Base-by-base conservation (phyloP, 169 alveolate species). In the Eimeria acervulina region DNA sequence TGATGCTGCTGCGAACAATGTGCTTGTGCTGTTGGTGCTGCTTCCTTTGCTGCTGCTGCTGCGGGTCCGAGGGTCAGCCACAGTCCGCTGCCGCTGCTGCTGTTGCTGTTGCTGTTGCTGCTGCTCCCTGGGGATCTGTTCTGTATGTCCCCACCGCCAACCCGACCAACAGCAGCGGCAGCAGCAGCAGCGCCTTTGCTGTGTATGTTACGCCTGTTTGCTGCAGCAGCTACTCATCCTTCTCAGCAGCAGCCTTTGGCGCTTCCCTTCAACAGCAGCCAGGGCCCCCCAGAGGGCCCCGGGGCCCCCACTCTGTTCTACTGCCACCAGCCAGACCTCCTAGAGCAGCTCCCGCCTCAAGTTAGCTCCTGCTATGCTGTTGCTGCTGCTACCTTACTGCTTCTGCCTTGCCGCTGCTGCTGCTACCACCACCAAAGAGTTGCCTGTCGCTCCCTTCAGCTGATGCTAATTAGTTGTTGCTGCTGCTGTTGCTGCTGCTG, bases 231-330 rank as follows among this genome's bases (percentile, higher is more conserved):
- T 3, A 33, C 91, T 10, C 44, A 23, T n/a, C 70, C 59, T 5
- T 7, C 90, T 74, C 87, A 74, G 90, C 90, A 80, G 90, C 90
- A 80, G 90, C 68, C 70, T 10, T 44, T 80, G 42, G 38, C 70
- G 7, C 51, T 80, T 36, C 47, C 90, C 17, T 40, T 5, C 68
- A 70, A 47, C 70, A n/a, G 70, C 70, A 21, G 42, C 26, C 10
- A 2, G 42, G 70, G 40, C 70, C 70, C 38, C 90, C 59, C 23
- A 33, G 90, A 44, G 33, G 68, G 26, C 68, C 70, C 28, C 38
- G 68, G 40, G 68, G 90, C 42, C 51, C 70, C 90, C 51, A 26
- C 72, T 26, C 23, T 80, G 70, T 80, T 80, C 44, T 80, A 80
- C 23, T 80, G 90, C 90, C 33, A 33, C n/a, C 68, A 44, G 38